Percentiles rank a stretch among this genome's conserved stretches.
Conservation (phyloP, 2,329 filamentous ascomycete genomes). For the Penicillium crustosum region DNA sequence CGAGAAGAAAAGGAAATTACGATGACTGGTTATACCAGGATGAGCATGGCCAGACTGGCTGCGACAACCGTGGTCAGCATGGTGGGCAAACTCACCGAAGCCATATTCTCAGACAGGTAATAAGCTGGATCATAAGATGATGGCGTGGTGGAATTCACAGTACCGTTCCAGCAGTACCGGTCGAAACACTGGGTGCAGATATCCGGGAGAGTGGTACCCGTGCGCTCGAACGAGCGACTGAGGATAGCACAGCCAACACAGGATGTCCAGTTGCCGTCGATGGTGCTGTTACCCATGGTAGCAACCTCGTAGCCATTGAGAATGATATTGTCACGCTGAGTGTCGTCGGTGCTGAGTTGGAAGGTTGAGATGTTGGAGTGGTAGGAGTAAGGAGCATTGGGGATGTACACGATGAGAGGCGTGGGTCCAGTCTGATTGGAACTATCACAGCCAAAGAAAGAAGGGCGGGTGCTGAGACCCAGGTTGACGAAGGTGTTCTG, state of each 20-base stretch:
- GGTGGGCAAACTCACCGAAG: slow-evolving; percentile 12
- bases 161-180: slow-evolving; percentile 94
- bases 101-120: slow-evolving; percentile 11
- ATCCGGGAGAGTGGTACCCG: slow-evolving; percentile 65
- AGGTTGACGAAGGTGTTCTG: slow-evolving; percentile 76
- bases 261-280: slow-evolving; percentile 71
- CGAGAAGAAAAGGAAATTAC: background rate
- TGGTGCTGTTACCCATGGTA: slow-evolving; percentile 77
- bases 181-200: slow-evolving; percentile 75
- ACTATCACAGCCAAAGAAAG: slow-evolving; percentile 77
- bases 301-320: slow-evolving; percentile 81
- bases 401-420: slow-evolving; percentile 82
- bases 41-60: slow-evolving; percentile 12
- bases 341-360: slow-evolving; percentile 61
- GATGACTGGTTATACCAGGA: slow-evolving; percentile 7
- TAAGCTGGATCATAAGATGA: slow-evolving; percentile 45
- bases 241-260: slow-evolving; percentile 90
- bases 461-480: slow-evolving; percentile 69
- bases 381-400: slow-evolving; percentile 77
- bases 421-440: slow-evolving; percentile 58
- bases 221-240: slow-evolving; percentile 70
- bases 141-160: slow-evolving; percentile 44
- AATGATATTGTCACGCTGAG: slow-evolving; percentile 75
- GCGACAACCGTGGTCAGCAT: slow-evolving; percentile 15
- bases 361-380: slow-evolving; percentile 80